Conservation (phyloP, 306 rosid species). For the Quercus gilva region DNA sequence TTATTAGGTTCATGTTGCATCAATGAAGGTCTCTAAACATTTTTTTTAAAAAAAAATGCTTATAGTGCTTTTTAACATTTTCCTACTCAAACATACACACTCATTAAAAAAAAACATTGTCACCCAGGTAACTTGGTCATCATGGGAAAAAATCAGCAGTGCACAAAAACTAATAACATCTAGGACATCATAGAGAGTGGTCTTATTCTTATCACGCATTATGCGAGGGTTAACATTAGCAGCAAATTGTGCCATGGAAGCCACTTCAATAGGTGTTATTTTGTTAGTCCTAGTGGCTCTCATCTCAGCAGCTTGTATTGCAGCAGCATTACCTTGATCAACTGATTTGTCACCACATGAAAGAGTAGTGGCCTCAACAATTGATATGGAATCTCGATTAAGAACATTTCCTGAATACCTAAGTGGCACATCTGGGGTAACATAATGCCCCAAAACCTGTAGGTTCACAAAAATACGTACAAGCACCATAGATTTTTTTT, state of each 20-base stretch:
- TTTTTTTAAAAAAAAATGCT: no score
- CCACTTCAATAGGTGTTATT: slow-evolving; percentile 30
- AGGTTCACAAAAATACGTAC: neutral
- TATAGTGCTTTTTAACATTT: no score
- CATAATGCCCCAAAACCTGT: slow-evolving; percentile 49
- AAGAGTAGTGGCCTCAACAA: slow-evolving; percentile 49
- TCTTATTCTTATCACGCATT: slow-evolving; percentile 18
- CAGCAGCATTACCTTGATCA: slow-evolving; percentile 52
- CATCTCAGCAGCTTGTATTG: slow-evolving; percentile 49
- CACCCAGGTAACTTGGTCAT: no score
- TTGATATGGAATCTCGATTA: slow-evolving; percentile 38
- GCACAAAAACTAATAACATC: slow-evolving; percentile 4
- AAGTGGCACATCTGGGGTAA: slow-evolving; percentile 42
- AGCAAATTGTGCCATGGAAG: slow-evolving; percentile 45
- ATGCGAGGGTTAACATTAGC: slow-evolving; percentile 36
- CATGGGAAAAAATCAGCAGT: neutral
- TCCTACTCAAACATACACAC: no score
- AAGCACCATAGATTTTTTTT: no score
- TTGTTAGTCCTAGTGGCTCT: slow-evolving; percentile 35
- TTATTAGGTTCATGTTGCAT: no score
- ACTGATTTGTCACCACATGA: slow-evolving; percentile 40
- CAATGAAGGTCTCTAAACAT: no score
- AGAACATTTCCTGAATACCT: slow-evolving; percentile 27
- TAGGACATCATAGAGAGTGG: slow-evolving; percentile 43
- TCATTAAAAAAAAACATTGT: no score